phyloP scores from a whole-genome alignment of 2,329 filamentous ascomycete genomes.

The Verruconis gallopava region DNA sequence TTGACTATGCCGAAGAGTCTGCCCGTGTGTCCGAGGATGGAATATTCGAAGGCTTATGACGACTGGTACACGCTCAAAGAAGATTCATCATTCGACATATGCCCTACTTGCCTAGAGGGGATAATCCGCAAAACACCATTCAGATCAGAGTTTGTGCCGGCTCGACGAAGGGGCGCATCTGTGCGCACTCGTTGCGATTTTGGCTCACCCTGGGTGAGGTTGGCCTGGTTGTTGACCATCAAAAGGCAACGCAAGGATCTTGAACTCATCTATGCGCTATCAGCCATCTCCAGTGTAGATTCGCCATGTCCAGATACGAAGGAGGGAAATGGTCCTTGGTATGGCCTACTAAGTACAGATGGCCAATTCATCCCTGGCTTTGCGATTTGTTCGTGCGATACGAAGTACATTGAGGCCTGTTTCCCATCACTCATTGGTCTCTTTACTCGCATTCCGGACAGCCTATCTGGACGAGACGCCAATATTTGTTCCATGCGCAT shows the following conservation, averaged over 20 bases:
- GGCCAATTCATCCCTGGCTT: constrained; percentile 51
- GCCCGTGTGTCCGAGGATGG: constrained; percentile 56
- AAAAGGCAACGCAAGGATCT: constrained; percentile 56
- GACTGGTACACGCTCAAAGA: constrained; percentile 73
- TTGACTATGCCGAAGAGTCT: constrained; percentile 21
- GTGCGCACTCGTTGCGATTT: constrained; percentile 62
- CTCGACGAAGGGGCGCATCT: constrained; percentile 43
- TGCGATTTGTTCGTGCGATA: constrained; percentile 61
- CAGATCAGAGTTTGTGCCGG: constrained; percentile 50
- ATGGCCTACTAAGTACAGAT: constrained; percentile 57
- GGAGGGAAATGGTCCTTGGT: constrained; percentile 54
- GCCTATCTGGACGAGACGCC: constrained; percentile 7
- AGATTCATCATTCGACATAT: constrained; percentile 63
- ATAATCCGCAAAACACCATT: constrained; percentile 59
- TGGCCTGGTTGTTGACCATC: constrained; percentile 70
- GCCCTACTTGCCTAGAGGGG: constrained; percentile 62
- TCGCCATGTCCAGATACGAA: constrained; percentile 45
- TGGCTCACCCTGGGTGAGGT: constrained; percentile 67
- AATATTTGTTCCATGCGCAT: constrained; percentile 60
- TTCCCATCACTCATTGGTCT: constrained; percentile 59
- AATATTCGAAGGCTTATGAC: constrained; percentile 47
- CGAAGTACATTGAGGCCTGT: constrained; percentile 56
- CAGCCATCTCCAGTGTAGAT: constrained; percentile 45
- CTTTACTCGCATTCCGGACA: constrained; percentile 39
- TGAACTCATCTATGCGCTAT: constrained; percentile 55